Evolutionary conservation across 768 basidiomycete species (phyloP).

Genomic region (Tricholoma flavovirens): DNA sequence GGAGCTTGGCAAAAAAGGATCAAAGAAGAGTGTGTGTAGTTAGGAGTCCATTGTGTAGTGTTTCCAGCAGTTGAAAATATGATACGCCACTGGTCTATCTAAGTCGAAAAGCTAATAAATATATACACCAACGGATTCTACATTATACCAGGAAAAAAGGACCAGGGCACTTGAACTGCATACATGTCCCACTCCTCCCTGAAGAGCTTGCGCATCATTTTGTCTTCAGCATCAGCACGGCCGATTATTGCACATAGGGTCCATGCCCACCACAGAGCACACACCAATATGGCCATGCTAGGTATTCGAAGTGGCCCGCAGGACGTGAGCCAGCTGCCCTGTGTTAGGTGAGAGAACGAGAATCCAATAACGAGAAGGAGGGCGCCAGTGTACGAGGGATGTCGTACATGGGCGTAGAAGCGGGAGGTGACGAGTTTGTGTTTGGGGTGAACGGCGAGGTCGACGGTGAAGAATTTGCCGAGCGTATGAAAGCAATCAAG

Average conservation of each 20-base stretch:
- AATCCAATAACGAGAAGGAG: conserved; percentile 37
- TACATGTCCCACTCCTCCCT: neutral
- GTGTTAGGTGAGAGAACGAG: conserved; percentile 33
- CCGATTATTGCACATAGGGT: neutral
- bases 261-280: conserved; percentile 20
- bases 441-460: conserved; percentile 37
- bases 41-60: no score
- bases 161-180: neutral
- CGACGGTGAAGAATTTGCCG: conserved; percentile 41
- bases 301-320: conserved; percentile 24
- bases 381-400: conserved; percentile 44
- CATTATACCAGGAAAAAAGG: neutral
- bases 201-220: neutral
- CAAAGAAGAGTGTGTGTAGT: no score
- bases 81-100: no score
- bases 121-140: neutral
- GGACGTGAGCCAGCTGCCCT: conserved; percentile 33
- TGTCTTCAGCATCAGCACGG: neutral
- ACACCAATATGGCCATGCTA: conserved; percentile 18
- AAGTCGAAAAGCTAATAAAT: no score
- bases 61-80: no score
- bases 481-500: conserved; percentile 40
- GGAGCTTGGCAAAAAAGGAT: no score
- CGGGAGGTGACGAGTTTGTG: conserved; percentile 39
- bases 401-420: conserved; percentile 40